Evolutionary conservation across 2,329 filamentous ascomycete species (phyloP).

Genomic region (Microdochium nivale): DNA sequence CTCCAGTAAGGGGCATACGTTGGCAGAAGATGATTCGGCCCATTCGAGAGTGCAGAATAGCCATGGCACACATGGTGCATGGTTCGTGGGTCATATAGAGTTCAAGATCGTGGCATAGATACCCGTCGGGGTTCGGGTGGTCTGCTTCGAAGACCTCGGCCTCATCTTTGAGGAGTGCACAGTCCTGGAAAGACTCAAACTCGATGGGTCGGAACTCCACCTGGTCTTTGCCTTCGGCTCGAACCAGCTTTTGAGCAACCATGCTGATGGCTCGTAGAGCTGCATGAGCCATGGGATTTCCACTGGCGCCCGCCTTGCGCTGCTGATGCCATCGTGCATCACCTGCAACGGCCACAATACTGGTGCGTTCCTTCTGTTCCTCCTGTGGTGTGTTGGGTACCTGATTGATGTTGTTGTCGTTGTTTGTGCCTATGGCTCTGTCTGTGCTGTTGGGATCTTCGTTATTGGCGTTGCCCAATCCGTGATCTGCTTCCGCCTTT

Average conservation of each 20-base stretch:
- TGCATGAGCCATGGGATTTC: constrained; percentile 72
- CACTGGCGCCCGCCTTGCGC: constrained; percentile 36
- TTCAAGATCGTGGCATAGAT: constrained; percentile 88
- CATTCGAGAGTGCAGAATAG: constrained; percentile 88
- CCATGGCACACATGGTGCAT: constrained; percentile 96
- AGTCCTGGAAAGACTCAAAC: constrained; percentile 59
- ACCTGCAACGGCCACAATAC: constrained; percentile 64
- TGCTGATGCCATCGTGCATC: constrained; percentile 64
- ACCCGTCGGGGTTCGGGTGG: constrained; percentile 66
- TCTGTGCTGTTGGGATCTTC: constrained; percentile 1
- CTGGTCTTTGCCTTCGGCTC: constrained; percentile 38
- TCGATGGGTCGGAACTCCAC: constrained; percentile 32
- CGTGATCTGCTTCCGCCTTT: constrained; percentile 1
- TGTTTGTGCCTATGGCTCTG: constrained; percentile 4
- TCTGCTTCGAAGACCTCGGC: constrained; percentile 51
- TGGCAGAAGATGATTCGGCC: constrained; percentile 73
- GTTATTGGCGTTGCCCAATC: background rate
- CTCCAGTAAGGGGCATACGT: constrained; percentile 73
- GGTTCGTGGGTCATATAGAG: constrained; percentile 94
- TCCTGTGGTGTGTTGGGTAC: constrained; percentile 12
- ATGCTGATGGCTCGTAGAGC: constrained; percentile 75
- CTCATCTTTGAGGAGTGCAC: constrained; percentile 61
- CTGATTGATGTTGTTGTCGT: constrained; percentile 2
- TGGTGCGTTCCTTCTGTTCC: constrained; percentile 25
- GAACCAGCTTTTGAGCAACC: constrained; percentile 61